Evolutionary conservation across 768 basidiomycete species (phyloP).

Genomic region (Lentinula sp.): DNA sequence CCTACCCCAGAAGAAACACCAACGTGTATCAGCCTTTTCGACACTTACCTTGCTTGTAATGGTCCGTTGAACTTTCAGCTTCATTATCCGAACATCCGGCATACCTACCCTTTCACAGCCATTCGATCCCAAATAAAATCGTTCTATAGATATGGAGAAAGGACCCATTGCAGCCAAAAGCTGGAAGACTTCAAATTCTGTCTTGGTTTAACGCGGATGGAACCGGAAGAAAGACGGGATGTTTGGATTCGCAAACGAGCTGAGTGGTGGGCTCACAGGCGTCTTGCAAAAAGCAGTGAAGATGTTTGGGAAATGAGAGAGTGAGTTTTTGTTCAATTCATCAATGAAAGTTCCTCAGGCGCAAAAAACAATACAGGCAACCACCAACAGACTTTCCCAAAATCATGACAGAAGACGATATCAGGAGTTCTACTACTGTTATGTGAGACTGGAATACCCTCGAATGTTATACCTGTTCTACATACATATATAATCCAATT

Average conservation of each 20-base stretch:
- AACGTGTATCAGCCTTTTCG: conserved; percentile 70
- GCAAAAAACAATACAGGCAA: not conserved
- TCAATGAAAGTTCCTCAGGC: not conserved
- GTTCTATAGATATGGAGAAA: conserved; percentile 79
- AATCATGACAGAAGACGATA: not conserved
- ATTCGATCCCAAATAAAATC: conserved; percentile 76
- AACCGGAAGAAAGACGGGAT: conserved; percentile 71
- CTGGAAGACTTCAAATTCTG: conserved; percentile 95
- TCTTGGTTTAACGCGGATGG: conserved; percentile 71
- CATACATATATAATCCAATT: too few species aligned
- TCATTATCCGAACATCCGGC: not conserved
- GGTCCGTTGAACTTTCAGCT: conserved; percentile 29
- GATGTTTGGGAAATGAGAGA: conserved; percentile 88
- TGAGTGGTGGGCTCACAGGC: conserved; percentile 88
- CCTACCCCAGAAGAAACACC: conserved; percentile 79
- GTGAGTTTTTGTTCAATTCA: conserved; percentile 36
- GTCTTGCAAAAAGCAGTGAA: conserved; percentile 80
- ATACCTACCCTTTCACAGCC: conserved; percentile 35
- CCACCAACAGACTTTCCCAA: not conserved
- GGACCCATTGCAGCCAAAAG: conserved; percentile 65
- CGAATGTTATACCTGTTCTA: too few species aligned
- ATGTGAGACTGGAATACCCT: not conserved
- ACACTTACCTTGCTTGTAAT: conserved; percentile 67
- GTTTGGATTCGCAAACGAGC: conserved; percentile 84
- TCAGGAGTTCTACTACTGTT: not conserved